Conservation (phyloP, 2,329 filamentous ascomycete genomes). For the Cephalotrichum gorgonifer region DNA sequence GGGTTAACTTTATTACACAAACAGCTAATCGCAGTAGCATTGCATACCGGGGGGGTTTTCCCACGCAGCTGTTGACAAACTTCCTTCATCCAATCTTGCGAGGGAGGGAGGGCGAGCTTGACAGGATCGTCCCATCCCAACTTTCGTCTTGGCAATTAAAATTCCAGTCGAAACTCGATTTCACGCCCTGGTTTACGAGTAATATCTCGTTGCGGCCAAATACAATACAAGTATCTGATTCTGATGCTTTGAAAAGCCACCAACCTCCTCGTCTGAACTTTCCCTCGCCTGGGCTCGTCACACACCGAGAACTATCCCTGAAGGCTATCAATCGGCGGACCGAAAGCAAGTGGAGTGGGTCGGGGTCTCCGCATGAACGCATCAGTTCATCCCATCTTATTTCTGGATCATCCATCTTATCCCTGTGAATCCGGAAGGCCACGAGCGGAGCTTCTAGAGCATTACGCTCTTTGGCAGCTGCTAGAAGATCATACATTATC, state of each 20-base stretch:
- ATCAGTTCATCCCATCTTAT: constrained; percentile 4
- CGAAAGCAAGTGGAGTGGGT: not conserved
- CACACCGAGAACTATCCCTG: too few species aligned
- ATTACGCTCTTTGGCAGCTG: not conserved
- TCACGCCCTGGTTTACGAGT: too few species aligned
- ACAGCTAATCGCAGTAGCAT: not conserved
- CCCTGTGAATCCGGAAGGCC: too few species aligned
- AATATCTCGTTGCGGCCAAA: too few species aligned
- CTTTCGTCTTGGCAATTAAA: too few species aligned
- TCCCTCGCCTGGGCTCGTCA: too few species aligned
- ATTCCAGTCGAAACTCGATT: too few species aligned
- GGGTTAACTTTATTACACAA: not conserved
- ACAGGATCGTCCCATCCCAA: not conserved
- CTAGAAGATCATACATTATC: constrained; percentile 1
- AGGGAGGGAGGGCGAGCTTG: not conserved
- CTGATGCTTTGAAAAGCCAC: too few species aligned
- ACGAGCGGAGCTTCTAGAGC: not conserved
- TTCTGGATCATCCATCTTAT: too few species aligned
- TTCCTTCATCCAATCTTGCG: not conserved
- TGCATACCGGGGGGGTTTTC: not conserved
- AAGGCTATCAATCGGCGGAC: not conserved
- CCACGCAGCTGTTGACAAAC: not conserved
- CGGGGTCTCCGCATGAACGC: not conserved
- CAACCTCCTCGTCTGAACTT: too few species aligned
- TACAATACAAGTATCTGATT: too few species aligned